These are phyloP conservation scores for Saxispiralis lemnorum DNA, from an alignment of 495 filamentous ascomycete species.

Conservation along the genomic window DNA sequence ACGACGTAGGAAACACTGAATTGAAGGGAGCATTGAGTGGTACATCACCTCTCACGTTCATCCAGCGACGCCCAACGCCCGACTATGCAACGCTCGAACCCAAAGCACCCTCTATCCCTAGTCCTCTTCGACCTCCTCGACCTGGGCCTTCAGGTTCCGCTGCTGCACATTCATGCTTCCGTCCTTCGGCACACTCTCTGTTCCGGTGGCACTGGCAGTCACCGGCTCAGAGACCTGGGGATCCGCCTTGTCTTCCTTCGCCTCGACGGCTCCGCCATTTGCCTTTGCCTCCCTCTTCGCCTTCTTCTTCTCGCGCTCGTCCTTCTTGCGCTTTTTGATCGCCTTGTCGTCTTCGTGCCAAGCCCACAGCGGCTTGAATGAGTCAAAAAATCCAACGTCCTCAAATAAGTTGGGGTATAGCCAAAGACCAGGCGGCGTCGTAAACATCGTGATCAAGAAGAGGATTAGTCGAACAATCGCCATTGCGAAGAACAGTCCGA, in stretches of 20 bases:
- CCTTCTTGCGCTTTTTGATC: conserved; percentile 17
- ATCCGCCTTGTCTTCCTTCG: conserved; percentile 2
- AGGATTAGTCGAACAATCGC: conserved; percentile 87
- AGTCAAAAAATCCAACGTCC: conserved; percentile 95
- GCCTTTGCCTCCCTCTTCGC: conserved; percentile 12
- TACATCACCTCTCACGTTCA: no score
- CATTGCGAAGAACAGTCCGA: conserved; percentile 95
- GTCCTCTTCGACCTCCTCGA: conserved; percentile 19
- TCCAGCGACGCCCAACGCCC: not conserved
- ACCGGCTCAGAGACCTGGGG: conserved; percentile 1
- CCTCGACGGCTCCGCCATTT: conserved; percentile 2
- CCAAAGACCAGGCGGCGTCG: conserved; percentile 76
- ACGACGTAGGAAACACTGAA: no score
- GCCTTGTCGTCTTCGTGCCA: conserved; percentile 66
- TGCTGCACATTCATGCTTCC: conserved; percentile 1
- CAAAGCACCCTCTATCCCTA: not conserved
- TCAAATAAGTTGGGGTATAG: conserved; percentile 96
- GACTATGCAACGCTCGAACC: not conserved
- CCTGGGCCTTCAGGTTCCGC: conserved; percentile 12
- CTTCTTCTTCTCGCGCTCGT: conserved; percentile 13
- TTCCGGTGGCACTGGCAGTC: conserved; percentile 1
- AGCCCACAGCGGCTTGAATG: conserved; percentile 89
- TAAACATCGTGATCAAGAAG: conserved; percentile 84
- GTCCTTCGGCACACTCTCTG: conserved; percentile 2
- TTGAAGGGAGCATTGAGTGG: no score